Base-by-base conservation (phyloP, 495 filamentous ascomycete species). In the Hyaloscypha finlandica region DNA sequence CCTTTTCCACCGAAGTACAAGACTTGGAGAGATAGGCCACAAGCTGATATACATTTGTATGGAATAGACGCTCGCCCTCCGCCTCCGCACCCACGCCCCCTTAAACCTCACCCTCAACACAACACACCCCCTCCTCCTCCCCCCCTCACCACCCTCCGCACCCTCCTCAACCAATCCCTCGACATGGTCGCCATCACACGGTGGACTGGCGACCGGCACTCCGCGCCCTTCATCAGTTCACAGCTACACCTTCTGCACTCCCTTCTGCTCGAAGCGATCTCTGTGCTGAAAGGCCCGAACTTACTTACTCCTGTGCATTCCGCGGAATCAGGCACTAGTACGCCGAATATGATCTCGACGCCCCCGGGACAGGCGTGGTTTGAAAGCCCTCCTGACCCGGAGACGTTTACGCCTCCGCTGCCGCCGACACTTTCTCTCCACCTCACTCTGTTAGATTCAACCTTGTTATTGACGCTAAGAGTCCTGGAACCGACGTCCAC, bases 201-300 rank as follows among this genome's bases (percentile, higher is more conserved):
- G 25, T 89, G 78, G 89, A 88, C 39, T 81, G 87, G 37, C 80
- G 89, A 73, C 75, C 80, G 56, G 77, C 80, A 62, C 59, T 83
- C 74, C 72, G 66, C 68, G 4, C 19, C 84, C 52, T 94, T 94
- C 74, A 91, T 97, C 59, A 86, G 90, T 37, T 85, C 90, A 51
- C 92, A 96, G 76, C 81, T 97, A 52, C 89, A 86, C 39, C 82
- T 97, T 42, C 83, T 97, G 48, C 81, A 88, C 53, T 89, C 90
- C 60, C 88, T 91, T 51, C 86, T 97, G 70, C 73, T 84, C 56
- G 91, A 96, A 76, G 91, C 93, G 5, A 74, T 80, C 8, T 69
- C 79, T 19, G 74, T 85, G 4, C 81, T 92, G 56, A 88, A 84
- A 70, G 87, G 87, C 1, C 75, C 81, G 6, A 83, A 87, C 22